Evolutionary conservation across 495 filamentous ascomycete genomes (phyloP).

Genomic region (Neurospora sp.): DNA sequence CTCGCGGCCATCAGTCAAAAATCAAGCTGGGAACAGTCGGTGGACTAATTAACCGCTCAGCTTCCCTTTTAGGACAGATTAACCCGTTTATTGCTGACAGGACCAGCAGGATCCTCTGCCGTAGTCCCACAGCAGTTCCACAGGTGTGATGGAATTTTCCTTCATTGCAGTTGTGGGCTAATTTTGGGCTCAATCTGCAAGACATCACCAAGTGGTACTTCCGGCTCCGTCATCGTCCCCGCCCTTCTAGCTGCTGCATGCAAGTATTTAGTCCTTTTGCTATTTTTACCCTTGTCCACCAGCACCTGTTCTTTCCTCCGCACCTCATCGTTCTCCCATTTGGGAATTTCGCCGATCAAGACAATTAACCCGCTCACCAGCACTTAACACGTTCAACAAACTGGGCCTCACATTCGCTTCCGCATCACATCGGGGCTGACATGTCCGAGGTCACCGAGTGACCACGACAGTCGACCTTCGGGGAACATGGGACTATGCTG

Average conservation of each 20-base stretch:
- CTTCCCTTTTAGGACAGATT: constrained; percentile 11
- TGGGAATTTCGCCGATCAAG: neutral
- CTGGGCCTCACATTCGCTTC: constrained; percentile 1
- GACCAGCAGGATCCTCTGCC: neutral
- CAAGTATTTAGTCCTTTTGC: constrained; percentile 10
- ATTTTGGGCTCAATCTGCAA: constrained; percentile 15
- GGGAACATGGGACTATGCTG: neutral
- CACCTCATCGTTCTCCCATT: neutral
- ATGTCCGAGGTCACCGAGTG: constrained; percentile 10
- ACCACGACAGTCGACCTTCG: neutral
- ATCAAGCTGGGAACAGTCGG: neutral
- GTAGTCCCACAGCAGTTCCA: neutral
- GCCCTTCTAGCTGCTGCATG: neutral
- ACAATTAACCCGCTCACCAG: neutral
- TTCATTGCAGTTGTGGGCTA: constrained; percentile 17
- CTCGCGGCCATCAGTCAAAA: neutral
- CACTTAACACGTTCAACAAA: neutral
- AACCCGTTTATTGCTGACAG: neutral
- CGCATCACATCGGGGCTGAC: neutral
- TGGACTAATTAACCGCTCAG: constrained; percentile 25
- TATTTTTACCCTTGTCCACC: constrained; percentile 8
- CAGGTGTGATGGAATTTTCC: constrained; percentile 17
- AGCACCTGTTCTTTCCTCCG: neutral
- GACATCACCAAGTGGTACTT: neutral
- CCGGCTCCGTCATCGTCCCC: neutral